Percentiles rank a stretch among this genome's conserved stretches.
These are phyloP conservation scores for Neurospora sp. DNA, from an alignment of 495 filamentous ascomycete species.

Conservation along the genomic window DNA sequence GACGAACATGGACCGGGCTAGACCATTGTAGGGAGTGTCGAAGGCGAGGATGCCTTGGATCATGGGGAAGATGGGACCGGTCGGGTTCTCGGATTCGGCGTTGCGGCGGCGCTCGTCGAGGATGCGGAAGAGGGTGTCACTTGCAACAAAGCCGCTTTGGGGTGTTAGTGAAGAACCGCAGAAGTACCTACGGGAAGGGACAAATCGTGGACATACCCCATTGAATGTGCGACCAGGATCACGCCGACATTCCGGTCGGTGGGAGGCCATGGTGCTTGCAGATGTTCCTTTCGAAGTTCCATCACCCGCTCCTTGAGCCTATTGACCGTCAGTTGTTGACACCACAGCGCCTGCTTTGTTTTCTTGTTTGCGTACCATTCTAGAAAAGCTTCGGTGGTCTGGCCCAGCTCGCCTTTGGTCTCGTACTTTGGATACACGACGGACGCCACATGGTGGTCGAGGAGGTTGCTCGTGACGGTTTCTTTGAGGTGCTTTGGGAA, in stretches of 20 bases:
- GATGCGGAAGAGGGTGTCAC: constrained; percentile 61
- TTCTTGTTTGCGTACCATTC: constrained; percentile 52
- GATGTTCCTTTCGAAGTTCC: constrained; percentile 64
- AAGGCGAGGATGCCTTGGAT: constrained; percentile 84
- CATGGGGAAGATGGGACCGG: constrained; percentile 44
- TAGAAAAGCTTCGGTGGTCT: constrained; percentile 65
- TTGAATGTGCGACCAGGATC: constrained; percentile 81
- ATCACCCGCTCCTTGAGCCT: constrained; percentile 90
- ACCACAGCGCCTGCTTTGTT: not conserved
- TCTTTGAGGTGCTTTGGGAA: constrained; percentile 66
- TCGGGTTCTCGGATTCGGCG: constrained; percentile 9
- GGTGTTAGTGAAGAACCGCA: not conserved
- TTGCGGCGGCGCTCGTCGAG: constrained; percentile 30
- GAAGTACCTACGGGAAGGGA: no score
- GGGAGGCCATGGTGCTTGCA: constrained; percentile 69
- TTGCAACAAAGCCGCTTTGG: constrained; percentile 73
- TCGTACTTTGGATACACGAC: constrained; percentile 86
- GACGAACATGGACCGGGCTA: constrained; percentile 79
- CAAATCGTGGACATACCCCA: constrained; percentile 47
- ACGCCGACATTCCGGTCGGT: constrained; percentile 76
- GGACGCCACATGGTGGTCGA: constrained; percentile 56
- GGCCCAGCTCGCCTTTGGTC: constrained; percentile 73
- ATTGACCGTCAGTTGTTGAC: not conserved
- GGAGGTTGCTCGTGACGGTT: constrained; percentile 57
- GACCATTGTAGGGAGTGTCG: constrained; percentile 88